Evolutionary conservation across 2,329 filamentous ascomycete genomes (phyloP).

Genomic region (Fusarium subtropicale): DNA sequence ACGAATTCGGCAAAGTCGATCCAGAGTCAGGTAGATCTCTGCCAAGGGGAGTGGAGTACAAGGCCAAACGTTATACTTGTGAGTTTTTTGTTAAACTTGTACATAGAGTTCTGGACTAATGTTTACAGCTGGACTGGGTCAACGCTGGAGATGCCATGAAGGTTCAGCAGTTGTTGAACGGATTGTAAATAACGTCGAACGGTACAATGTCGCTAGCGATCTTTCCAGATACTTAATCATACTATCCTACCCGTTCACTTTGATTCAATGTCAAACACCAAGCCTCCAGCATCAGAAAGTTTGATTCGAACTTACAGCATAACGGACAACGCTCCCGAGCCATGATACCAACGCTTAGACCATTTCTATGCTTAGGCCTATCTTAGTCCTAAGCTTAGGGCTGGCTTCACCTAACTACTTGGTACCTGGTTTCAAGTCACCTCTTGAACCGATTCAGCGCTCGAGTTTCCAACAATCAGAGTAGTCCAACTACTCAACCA

Average conservation of each 20-base stretch:
- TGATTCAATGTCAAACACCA: neutral
- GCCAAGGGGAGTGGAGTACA: constrained; percentile 35
- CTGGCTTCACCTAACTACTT: neutral
- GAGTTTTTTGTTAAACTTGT: constrained; percentile 21
- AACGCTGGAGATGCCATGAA: constrained; percentile 55
- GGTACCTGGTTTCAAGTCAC: too few species aligned
- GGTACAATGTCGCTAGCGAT: neutral
- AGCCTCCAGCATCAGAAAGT: neutral
- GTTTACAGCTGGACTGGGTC: constrained; percentile 57
- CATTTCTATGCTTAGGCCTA: neutral
- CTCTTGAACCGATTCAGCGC: neutral
- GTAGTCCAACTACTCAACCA: neutral
- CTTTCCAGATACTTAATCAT: neutral
- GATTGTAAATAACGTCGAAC: constrained; percentile 37
- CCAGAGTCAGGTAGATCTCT: constrained; percentile 44
- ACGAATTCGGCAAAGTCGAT: constrained; percentile 53
- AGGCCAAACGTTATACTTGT: constrained; percentile 48
- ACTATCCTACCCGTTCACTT: fast-evolving
- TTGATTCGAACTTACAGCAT: neutral
- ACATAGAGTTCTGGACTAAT: constrained; percentile 5
- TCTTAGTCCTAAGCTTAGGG: neutral
- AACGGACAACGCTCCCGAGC: neutral
- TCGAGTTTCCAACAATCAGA: neutral
- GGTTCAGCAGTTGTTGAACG: constrained; percentile 55
- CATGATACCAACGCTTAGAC: neutral